phyloP scores from a whole-genome alignment of 257 asterid species.

The Buddleja alternifolia region DNA sequence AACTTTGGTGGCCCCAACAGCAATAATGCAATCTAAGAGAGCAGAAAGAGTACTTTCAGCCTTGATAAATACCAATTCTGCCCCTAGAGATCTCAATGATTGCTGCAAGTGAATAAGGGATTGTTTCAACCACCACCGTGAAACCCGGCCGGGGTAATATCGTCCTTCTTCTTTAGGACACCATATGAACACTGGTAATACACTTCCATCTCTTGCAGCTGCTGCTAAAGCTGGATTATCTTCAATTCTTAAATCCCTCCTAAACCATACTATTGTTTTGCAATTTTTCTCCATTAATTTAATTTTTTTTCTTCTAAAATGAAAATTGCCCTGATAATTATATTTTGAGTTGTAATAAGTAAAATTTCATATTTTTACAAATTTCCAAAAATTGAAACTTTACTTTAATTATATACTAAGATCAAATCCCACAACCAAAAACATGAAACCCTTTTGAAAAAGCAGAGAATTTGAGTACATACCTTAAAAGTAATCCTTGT shows the following conservation, averaged over 20 bases:
- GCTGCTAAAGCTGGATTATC: conserved; percentile 94
- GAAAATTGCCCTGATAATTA: too few relatives aligned
- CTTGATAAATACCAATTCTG: conserved; percentile 65
- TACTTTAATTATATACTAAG: too few relatives aligned
- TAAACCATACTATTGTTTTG: conserved; percentile 86
- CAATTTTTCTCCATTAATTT: conserved; percentile 54
- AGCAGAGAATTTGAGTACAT: too few relatives aligned
- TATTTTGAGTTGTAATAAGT: too few relatives aligned
- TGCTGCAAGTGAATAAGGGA: conserved; percentile 75
- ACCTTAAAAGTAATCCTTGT: too few relatives aligned
- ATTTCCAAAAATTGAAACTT: too few relatives aligned
- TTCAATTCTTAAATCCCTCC: conserved; percentile 95
- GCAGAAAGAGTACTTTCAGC: conserved; percentile 74
- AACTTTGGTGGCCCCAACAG: conserved; percentile 77
- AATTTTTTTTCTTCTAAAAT: too few relatives aligned
- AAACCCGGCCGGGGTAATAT: conserved; percentile 85
- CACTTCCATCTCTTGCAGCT: conserved; percentile 76
- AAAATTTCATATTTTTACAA: too few relatives aligned
- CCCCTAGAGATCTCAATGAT: conserved; percentile 83
- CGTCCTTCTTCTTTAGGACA: conserved; percentile 88
- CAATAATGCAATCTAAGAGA: conserved; percentile 58
- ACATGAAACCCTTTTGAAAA: too few relatives aligned
- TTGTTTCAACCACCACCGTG: conserved; percentile 97
- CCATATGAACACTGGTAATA: conserved; percentile 86
- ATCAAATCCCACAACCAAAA: too few relatives aligned